Evolutionary conservation across 306 rosid species (phyloP).

Genomic region (Betula pendula): DNA sequence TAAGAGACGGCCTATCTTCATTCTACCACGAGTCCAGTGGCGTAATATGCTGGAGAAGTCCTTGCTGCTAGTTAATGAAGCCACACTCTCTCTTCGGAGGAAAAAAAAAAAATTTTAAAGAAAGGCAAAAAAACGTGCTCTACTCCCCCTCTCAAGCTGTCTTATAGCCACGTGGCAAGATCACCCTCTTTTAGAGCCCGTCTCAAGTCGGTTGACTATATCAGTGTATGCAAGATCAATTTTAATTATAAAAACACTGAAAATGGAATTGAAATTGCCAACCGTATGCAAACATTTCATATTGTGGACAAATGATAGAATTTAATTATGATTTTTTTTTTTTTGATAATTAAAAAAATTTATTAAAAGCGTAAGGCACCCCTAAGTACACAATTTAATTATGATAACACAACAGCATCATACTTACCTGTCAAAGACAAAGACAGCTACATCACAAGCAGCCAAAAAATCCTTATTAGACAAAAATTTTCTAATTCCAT

Average conservation of each 20-base stretch:
- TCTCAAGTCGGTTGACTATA: not conserved
- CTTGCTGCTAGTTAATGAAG: no score
- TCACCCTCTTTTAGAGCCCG: not conserved
- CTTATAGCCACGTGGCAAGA: not conserved
- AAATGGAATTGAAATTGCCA: not conserved
- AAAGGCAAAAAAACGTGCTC: no score
- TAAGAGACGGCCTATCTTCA: no score
- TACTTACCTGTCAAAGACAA: conserved; percentile 79
- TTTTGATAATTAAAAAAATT: no score
- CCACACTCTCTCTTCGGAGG: no score
- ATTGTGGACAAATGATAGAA: conserved; percentile 1
- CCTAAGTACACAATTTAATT: no score
- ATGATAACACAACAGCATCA: not conserved
- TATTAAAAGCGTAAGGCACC: no score
- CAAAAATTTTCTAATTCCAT: conserved; percentile 46
- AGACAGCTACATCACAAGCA: conserved; percentile 84
- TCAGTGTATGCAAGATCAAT: not conserved
- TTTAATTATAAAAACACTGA: not conserved
- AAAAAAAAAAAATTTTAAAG: no score
- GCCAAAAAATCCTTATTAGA: conserved; percentile 72
- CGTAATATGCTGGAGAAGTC: no score
- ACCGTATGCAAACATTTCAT: not conserved
- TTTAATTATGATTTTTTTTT: not conserved
- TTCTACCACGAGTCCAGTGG: no score
- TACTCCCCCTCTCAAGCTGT: no score